phyloP scores from a whole-genome alignment of 768 basidiomycete genomes.

The Tulasnella sp. region DNA sequence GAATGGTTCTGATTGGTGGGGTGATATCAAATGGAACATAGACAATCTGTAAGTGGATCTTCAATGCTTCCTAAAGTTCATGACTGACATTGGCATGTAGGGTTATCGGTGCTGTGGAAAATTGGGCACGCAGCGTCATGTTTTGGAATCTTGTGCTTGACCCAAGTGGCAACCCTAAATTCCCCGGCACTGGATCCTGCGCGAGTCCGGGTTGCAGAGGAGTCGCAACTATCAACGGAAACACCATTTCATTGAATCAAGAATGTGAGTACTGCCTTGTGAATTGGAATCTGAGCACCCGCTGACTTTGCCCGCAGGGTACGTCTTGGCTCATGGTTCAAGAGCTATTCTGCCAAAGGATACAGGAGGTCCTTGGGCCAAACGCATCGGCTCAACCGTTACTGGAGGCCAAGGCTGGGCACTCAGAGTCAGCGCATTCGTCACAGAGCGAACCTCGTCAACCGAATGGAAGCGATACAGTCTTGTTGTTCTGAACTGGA shows the following conservation, averaged over 20 bases:
- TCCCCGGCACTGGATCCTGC: conserved; percentile 27
- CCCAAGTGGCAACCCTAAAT: conserved; percentile 1
- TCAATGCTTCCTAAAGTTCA: neutral
- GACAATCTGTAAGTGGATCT: neutral
- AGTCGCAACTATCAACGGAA: conserved; percentile 51
- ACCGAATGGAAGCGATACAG: conserved; percentile 1
- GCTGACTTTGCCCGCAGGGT: conserved; percentile 31
- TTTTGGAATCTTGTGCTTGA: conserved; percentile 1
- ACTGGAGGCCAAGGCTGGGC: conserved; percentile 44
- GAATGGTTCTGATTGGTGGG: conserved; percentile 53
- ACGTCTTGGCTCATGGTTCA: conserved; percentile 60
- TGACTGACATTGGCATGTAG: neutral
- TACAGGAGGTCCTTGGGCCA: conserved; percentile 49
- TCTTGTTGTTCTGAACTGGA: conserved; percentile 15
- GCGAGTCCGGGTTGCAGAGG: conserved; percentile 48
- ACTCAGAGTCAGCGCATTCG: conserved; percentile 46
- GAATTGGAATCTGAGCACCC: neutral
- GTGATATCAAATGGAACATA: conserved; percentile 42
- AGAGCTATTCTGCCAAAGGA: conserved; percentile 63
- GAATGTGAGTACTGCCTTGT: conserved; percentile 40
- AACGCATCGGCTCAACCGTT: conserved; percentile 52
- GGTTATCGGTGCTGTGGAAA: conserved; percentile 2
- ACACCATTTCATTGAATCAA: conserved; percentile 56
- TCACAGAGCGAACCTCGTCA: conserved; percentile 3
- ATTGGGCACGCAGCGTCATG: conserved; percentile 13